phyloP scores from a whole-genome alignment of 169 alveolate species.

The Cryptosporidium muris region DNA sequence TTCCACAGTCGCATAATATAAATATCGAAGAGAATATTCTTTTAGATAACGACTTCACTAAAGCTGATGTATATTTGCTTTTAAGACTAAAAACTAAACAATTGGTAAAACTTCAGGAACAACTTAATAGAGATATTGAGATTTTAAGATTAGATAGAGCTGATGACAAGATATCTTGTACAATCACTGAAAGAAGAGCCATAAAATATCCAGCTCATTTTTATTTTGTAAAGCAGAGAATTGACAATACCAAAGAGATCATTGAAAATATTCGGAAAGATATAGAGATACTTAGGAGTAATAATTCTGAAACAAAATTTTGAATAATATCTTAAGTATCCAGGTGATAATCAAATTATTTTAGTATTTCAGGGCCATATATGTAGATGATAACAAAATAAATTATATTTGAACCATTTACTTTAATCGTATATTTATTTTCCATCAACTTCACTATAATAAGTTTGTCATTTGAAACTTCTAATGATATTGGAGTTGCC shows the following conservation, averaged over 20 bases:
- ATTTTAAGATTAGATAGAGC: not conserved
- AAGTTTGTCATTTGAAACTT: constrained; percentile 35
- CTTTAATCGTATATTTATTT: constrained; percentile 31
- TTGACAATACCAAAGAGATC: constrained; percentile 46
- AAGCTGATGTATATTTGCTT: constrained; percentile 29
- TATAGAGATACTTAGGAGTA: constrained; percentile 35
- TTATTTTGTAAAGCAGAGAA: constrained; percentile 39
- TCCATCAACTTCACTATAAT: constrained; percentile 17
- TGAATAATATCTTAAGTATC: no score
- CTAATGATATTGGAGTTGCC: not conserved
- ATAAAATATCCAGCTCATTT: constrained; percentile 50
- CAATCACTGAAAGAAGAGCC: not conserved
- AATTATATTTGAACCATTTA: constrained; percentile 4
- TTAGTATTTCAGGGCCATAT: constrained; percentile 16
- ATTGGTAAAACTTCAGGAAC: constrained; percentile 19
- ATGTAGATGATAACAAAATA: constrained; percentile 54
- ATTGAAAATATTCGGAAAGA: constrained; percentile 59
- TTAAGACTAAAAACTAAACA: constrained; percentile 39
- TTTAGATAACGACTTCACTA: constrained; percentile 18
- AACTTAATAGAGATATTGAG: constrained; percentile 22
- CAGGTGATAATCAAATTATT: no score
- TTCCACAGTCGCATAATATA: constrained; percentile 5
- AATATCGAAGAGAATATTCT: not conserved
- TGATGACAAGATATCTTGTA: not conserved
- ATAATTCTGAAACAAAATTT: constrained; percentile 37